phyloP scores from a whole-genome alignment of 1,139 yeast genomes.

The Taphrina betulina region DNA sequence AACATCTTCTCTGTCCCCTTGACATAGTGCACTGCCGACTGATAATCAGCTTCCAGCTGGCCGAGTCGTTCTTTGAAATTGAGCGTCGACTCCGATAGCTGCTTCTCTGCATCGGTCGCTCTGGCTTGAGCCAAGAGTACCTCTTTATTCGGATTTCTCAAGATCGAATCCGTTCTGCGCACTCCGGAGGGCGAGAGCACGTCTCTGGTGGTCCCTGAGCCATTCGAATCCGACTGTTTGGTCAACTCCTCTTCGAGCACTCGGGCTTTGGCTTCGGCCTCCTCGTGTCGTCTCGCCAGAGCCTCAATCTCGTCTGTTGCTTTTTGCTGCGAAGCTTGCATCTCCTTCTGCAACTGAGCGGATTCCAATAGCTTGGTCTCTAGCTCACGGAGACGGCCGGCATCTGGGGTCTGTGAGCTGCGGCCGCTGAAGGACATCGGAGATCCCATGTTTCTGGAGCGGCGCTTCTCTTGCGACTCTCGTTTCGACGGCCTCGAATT shows the following conservation, averaged over 20 bases:
- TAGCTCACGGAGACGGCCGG: conserved; percentile 21
- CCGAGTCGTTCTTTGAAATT: conserved; percentile 34
- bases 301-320: conserved; percentile 22
- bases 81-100: conserved; percentile 32
- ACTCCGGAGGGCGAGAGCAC: neutral
- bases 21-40: conserved; percentile 37
- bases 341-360: conserved; percentile 17
- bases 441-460: conserved; percentile 19
- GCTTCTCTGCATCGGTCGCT: conserved; percentile 34
- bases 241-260: neutral
- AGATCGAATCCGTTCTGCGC: neutral
- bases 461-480: conserved; percentile 17
- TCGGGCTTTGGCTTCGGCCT: conserved; percentile 3
- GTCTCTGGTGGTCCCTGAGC: too few species aligned
- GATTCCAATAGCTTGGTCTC: conserved; percentile 22
- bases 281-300: conserved; percentile 8
- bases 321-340: conserved; percentile 28
- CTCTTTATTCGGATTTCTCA: conserved; percentile 15
- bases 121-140: conserved; percentile 26
- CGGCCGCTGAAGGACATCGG: conserved; percentile 14
- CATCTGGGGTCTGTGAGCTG: conserved; percentile 24
- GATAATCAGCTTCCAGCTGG: conserved; percentile 37
- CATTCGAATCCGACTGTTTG: conserved; percentile 1
- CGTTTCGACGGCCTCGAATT: conserved; percentile 1
- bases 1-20: conserved; percentile 37